phyloP scores from a whole-genome alignment of 2,329 filamentous ascomycete genomes.

The Teratosphaeria destructans region DNA sequence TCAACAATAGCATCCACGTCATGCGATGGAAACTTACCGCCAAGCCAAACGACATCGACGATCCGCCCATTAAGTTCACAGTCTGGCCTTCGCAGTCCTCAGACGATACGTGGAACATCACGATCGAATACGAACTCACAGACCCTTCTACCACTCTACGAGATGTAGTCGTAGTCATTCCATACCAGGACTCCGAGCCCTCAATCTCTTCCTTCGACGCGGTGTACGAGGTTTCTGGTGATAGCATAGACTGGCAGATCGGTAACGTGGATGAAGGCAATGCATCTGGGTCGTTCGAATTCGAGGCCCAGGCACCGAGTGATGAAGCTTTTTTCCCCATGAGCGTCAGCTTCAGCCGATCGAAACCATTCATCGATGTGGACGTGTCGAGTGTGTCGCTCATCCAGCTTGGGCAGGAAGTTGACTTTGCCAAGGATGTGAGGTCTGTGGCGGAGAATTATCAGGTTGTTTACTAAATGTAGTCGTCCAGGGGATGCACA shows the following conservation, averaged over 20 bases:
- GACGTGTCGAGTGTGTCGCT: slow-evolving; percentile 74
- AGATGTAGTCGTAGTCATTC: slow-evolving; percentile 80
- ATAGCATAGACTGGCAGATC: slow-evolving; percentile 88
- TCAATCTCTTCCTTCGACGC: slow-evolving; percentile 88
- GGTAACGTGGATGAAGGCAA: slow-evolving; percentile 77
- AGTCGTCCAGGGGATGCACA: neutral
- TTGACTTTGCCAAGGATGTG: slow-evolving; percentile 73
- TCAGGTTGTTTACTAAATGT: slow-evolving; percentile 50
- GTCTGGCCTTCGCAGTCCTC: slow-evolving; percentile 92
- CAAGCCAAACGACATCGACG: slow-evolving; percentile 66
- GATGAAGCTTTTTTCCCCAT: slow-evolving; percentile 98
- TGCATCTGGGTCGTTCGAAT: slow-evolving; percentile 80
- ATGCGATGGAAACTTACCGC: slow-evolving; percentile 84
- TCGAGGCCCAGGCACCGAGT: slow-evolving; percentile 77
- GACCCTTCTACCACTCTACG: slow-evolving; percentile 60
- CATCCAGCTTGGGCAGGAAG: slow-evolving; percentile 65
- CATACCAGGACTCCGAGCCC: slow-evolving; percentile 75
- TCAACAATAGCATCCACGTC: slow-evolving; percentile 87
- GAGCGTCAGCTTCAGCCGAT: slow-evolving; percentile 80
- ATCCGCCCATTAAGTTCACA: slow-evolving; percentile 88
- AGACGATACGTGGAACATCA: slow-evolving; percentile 74
- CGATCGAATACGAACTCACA: slow-evolving; percentile 89
- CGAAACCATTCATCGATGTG: slow-evolving; percentile 77
- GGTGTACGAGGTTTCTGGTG: slow-evolving; percentile 84
- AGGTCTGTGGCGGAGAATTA: slow-evolving; percentile 68